Base-by-base conservation (phyloP, 2,329 filamentous ascomycete genomes). In the Colletotrichum tanaceti region DNA sequence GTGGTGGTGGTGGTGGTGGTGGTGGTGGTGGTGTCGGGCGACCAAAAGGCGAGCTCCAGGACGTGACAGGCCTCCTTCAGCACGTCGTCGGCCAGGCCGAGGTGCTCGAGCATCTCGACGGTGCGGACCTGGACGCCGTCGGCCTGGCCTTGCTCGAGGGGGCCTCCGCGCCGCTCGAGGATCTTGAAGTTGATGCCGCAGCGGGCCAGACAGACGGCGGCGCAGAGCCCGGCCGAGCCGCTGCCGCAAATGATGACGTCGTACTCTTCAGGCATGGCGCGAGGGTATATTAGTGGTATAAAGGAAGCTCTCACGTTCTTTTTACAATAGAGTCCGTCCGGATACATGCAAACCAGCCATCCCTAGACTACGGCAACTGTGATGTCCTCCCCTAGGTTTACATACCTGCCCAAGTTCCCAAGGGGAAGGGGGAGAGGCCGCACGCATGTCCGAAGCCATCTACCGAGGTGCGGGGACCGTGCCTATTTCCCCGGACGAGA, bases 81-180 rank as follows among this genome's bases (percentile, higher is more conserved):
- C 35, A 90, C 78, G 20, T 83, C 78, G 53, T 87, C 85, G 1
- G 83, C 80, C 4, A 90, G 81, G 1, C 82, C 85, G 39, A 89
- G 87, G 52, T 84, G 86, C 72, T 90, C 87, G 58, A 89, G 88
- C 24, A 90, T 83, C 74, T 90, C 88, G 16, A 89, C 86, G 0
- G 87, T 88, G 1, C 87, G 85, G 64, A 84, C 86, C 75, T 89
- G 86, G 20, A 89, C 85, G 1, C 87, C 87, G 68, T 92, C 89
- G 16, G 89, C 90, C 76, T 91, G 87, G 3, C 89, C 89, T 10
- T 66, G 66, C 44, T 57, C 32, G 13, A 68, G 62, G 18, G 63
- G 49, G 9, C 62, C 66, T 10, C 60, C 55, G 7, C 66, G 62
- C 3, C 50, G 24, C 57, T 84, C 82, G n/a, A 84, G 74, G 44